Evolutionary conservation across 2,329 filamentous ascomycete species (phyloP).

Genomic region (Colletotrichum musae): DNA sequence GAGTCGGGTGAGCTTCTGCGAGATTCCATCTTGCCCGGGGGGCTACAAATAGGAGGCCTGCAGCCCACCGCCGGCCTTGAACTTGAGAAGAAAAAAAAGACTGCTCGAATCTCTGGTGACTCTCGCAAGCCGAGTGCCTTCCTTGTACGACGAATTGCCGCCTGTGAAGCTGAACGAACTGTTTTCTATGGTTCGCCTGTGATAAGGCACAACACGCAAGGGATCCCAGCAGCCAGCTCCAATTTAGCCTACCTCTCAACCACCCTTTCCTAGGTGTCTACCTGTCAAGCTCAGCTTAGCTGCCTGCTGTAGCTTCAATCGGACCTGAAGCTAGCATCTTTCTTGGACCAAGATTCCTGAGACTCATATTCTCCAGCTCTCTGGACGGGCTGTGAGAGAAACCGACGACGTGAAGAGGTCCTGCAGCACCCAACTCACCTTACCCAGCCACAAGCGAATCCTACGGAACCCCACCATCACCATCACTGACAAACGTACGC

Average conservation of each 20-base stretch:
- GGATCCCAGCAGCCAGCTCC: constrained; percentile 1
- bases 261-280: too few species aligned
- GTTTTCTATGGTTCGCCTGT: background rate
- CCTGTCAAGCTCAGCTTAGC: too few species aligned
- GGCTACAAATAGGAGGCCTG: constrained; percentile 25
- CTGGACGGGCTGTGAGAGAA: background rate
- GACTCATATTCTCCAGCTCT: background rate
- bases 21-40: constrained; percentile 21
- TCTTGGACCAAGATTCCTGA: too few species aligned
- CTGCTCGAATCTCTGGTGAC: background rate
- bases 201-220: background rate
- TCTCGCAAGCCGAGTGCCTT: background rate
- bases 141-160: background rate
- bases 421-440: background rate
- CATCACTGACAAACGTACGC: background rate
- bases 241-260: background rate
- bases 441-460: constrained; percentile 27
- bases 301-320: background rate
- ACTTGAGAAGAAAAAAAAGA: background rate
- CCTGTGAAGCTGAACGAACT: constrained; percentile 1
- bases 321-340: too few species aligned
- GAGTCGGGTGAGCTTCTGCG: constrained; percentile 13
- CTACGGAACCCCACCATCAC: constrained; percentile 1
- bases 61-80: constrained; percentile 8
- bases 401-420: background rate